Evolutionary conservation across 2,329 filamentous ascomycete genomes (phyloP).

Genomic region (Cladosporium sp.): DNA sequence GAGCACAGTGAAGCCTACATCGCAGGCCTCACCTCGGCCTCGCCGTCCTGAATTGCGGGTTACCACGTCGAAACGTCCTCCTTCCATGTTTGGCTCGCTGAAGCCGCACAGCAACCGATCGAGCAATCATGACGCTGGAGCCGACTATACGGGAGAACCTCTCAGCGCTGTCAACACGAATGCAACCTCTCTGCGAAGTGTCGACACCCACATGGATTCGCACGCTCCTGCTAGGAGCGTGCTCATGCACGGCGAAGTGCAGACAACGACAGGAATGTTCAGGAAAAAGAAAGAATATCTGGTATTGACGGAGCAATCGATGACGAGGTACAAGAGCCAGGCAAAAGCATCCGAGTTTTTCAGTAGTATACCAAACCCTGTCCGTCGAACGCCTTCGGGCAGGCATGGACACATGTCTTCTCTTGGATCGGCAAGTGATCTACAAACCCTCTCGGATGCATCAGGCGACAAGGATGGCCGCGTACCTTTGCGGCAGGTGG

Average conservation of each 20-base stretch:
- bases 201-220: constrained; percentile 28
- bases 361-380: constrained; percentile 35
- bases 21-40: constrained; percentile 21
- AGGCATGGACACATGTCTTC: constrained; percentile 58
- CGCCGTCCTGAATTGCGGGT: constrained; percentile 28
- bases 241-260: constrained; percentile 64
- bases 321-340: constrained; percentile 66
- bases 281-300: constrained; percentile 69
- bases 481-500: constrained; percentile 61
- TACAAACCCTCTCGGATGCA: constrained; percentile 50
- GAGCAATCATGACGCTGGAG: constrained; percentile 46
- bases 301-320: constrained; percentile 64
- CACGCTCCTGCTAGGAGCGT: constrained; percentile 41
- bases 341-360: constrained; percentile 62
- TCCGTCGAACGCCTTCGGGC: constrained; percentile 40
- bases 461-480: constrained; percentile 53
- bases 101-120: constrained; percentile 43
- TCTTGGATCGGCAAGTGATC: constrained; percentile 57
- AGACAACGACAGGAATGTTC: constrained; percentile 66
- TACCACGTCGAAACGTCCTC: constrained; percentile 33
- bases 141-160: constrained; percentile 37
- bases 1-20: constrained; percentile 16
- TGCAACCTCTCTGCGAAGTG: constrained; percentile 42
- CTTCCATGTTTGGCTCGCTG: constrained; percentile 57
- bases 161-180: constrained; percentile 47